Evolutionary conservation across 164 flowering plant species (phyloP), one percentile per base, ranked within the genome.

Genomic region (Akebia trifoliata): DNA sequence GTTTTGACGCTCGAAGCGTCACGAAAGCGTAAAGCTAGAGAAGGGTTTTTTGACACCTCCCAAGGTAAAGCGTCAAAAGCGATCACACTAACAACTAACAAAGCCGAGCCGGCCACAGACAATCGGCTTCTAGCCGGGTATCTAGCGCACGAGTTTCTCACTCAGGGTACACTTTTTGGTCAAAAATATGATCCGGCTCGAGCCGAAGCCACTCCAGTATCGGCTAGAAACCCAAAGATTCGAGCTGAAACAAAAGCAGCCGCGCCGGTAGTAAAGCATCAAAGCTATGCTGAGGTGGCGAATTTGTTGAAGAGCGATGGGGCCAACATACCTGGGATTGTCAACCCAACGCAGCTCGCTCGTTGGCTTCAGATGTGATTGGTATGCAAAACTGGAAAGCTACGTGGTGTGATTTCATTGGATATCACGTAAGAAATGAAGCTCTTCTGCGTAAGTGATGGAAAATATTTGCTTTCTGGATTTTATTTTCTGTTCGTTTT

Each of bases 341-440:
- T 91, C 25, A 88, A 91, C 72, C 98, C 98, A 9, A 73, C 87
- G 15, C 87, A 91, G 62, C 81, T 91, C 14, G 82, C 81, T 9
- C 65, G 78, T 55, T 85, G 90, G 89, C 72, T 85, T 47, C 76
- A 82, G 67, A 77, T 74, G 88, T 81, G n/a, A 74, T n/a, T n/a
- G n/a, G n/a, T n/a, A n/a, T n/a, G n/a, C n/a, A n/a, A n/a, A n/a
- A n/a, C n/a, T n/a, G n/a, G n/a, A n/a, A n/a, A n/a, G n/a, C n/a
- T n/a, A n/a, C n/a, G n/a, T n/a, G n/a, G n/a, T n/a, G n/a, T n/a
- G n/a, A n/a, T n/a, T n/a, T n/a, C n/a, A n/a, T n/a, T n/a, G n/a
- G n/a, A n/a, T n/a, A n/a, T n/a, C n/a, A n/a, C n/a, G n/a, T n/a
- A n/a, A n/a, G n/a, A n/a, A n/a, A n/a, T n/a, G n/a, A n/a, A n/a